Percentiles rank a stretch among this genome's conserved stretches.
These are phyloP conservation scores for Choiromyces venosus DNA, from an alignment of 495 filamentous ascomycete species.

Conservation along the genomic window DNA sequence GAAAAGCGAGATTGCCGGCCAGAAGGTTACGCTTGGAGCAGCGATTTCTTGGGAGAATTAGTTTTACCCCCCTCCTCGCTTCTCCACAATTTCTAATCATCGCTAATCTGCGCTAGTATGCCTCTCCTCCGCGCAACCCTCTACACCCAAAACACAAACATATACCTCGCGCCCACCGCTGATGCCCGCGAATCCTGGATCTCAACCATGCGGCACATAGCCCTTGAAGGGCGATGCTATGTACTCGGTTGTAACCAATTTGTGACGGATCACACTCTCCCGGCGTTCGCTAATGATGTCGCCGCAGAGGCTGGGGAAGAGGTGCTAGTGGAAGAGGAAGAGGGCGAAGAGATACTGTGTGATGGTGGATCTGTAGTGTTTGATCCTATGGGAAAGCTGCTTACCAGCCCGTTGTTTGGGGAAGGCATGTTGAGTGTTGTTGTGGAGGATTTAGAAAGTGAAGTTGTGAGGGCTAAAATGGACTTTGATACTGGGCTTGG, in stretches of 20 bases:
- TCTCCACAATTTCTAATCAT: slow-evolving; percentile 1
- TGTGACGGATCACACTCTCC: slow-evolving; percentile 45
- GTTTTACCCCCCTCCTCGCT: slow-evolving; percentile 5
- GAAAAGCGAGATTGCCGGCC: slow-evolving; percentile 69
- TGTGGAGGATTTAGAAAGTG: slow-evolving; percentile 52
- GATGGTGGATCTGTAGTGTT: slow-evolving; percentile 80
- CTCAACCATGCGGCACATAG: slow-evolving; percentile 72
- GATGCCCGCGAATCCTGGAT: slow-evolving; percentile 82
- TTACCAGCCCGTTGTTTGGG: slow-evolving; percentile 80
- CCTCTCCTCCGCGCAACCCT: slow-evolving; percentile 72
- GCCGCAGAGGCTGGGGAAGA: not conserved
- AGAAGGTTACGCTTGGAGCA: slow-evolving; percentile 69
- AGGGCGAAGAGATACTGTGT: slow-evolving; percentile 45
- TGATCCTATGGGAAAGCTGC: slow-evolving; percentile 67
- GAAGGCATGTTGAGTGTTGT: slow-evolving; percentile 48
- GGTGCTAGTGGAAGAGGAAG: not conserved
- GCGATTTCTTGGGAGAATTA: slow-evolving; percentile 98
- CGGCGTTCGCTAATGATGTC: not conserved
- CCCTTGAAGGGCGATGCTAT: slow-evolving; percentile 72
- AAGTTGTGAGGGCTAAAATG: slow-evolving; percentile 48
- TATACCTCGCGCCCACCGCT: slow-evolving; percentile 89
- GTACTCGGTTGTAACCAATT: slow-evolving; percentile 88
- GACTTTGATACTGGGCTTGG: slow-evolving; percentile 49
- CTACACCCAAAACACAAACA: slow-evolving; percentile 85
- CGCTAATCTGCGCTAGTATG: slow-evolving; percentile 54